phyloP scores from a whole-genome alignment of 1,284 basidiomycete species.

The Ustilago lituana region DNA sequence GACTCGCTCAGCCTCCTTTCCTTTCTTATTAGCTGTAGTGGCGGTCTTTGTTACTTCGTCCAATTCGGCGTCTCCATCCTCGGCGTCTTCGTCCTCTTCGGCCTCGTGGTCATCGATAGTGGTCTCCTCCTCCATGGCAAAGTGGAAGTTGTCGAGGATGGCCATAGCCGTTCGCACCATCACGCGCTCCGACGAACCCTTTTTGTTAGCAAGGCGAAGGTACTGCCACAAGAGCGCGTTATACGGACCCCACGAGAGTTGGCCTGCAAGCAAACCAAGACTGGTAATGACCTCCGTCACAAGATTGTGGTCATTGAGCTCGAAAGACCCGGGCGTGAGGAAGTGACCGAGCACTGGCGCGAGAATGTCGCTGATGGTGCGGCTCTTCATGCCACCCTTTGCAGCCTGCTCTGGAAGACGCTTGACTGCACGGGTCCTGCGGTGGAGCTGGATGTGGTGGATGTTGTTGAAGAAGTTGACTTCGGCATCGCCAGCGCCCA shows the following conservation, averaged over 20 bases:
- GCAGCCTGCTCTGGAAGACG: constrained; percentile 83
- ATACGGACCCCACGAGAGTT: constrained; percentile 81
- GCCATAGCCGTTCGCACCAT: constrained; percentile 87
- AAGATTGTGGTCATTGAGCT: constrained; percentile 84
- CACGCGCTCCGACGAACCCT: constrained; percentile 80
- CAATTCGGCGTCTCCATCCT: constrained; percentile 51
- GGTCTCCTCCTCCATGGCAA: constrained; percentile 68
- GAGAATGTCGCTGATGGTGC: constrained; percentile 82
- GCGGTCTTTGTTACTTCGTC: constrained; percentile 32
- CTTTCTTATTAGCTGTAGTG: constrained; percentile 7
- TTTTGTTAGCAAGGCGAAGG: constrained; percentile 77
- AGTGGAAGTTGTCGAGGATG: constrained; percentile 91
- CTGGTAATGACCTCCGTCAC: constrained; percentile 88
- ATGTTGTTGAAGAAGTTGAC: constrained; percentile 98
- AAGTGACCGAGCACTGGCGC: constrained; percentile 87
- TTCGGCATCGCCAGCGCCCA: constrained; percentile 92
- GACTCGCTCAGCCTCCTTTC: constrained; percentile 34
- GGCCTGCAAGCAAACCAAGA: constrained; percentile 53
- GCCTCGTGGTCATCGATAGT: constrained; percentile 27
- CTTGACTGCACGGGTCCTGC: constrained; percentile 85
- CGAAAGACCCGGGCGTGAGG: constrained; percentile 71
- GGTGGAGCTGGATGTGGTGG: constrained; percentile 91
- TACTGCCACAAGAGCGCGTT: constrained; percentile 83
- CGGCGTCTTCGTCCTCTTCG: constrained; percentile 73
- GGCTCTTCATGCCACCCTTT: constrained; percentile 77